A percentile compares a stretch with the other conserved stretches of the same genome.
These are phyloP conservation scores for Alnus rubra DNA, from an alignment of 306 rosid genomes.

Conservation along the genomic window DNA sequence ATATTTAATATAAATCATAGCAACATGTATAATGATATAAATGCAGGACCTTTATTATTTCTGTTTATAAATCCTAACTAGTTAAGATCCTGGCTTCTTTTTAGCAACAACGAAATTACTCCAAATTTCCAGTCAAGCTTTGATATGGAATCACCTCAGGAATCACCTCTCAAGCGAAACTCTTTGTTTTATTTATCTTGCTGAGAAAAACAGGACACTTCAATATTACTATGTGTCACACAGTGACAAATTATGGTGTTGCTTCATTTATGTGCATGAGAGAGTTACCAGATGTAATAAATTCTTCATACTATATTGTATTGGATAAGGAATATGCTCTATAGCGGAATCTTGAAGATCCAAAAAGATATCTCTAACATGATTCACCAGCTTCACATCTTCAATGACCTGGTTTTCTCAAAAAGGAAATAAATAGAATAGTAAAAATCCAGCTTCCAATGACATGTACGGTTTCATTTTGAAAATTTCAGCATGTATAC, in stretches of 20 bases:
- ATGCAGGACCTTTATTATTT: too few species aligned
- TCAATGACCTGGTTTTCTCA: conserved; percentile 66
- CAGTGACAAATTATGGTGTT: conserved; percentile 6
- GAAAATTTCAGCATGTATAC: conserved; percentile 8
- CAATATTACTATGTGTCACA: conserved; percentile 4
- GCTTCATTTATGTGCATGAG: conserved; percentile 11
- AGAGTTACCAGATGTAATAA: conserved; percentile 54
- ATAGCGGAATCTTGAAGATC: conserved; percentile 42
- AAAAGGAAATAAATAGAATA: conserved; percentile 21
- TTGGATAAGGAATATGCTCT: background rate
- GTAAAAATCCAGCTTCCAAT: conserved; percentile 21
- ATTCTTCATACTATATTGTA: conserved; percentile 46
- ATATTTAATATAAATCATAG: too few species aligned
- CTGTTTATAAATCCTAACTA: too few species aligned
- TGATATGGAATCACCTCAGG: too few species aligned
- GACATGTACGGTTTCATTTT: conserved; percentile 15
- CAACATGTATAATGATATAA: too few species aligned
- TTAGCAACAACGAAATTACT: too few species aligned
- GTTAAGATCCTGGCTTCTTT: too few species aligned
- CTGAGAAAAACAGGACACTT: conserved; percentile 39
- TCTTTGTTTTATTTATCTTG: conserved; percentile 34
- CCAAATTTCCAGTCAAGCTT: too few species aligned
- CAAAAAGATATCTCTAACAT: conserved; percentile 61
- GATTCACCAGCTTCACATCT: conserved; percentile 61
- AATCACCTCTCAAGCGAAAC: conserved; percentile 45